Base-by-base conservation (phyloP, 2,329 filamentous ascomycete species). In the Penicillium decumbens region DNA sequence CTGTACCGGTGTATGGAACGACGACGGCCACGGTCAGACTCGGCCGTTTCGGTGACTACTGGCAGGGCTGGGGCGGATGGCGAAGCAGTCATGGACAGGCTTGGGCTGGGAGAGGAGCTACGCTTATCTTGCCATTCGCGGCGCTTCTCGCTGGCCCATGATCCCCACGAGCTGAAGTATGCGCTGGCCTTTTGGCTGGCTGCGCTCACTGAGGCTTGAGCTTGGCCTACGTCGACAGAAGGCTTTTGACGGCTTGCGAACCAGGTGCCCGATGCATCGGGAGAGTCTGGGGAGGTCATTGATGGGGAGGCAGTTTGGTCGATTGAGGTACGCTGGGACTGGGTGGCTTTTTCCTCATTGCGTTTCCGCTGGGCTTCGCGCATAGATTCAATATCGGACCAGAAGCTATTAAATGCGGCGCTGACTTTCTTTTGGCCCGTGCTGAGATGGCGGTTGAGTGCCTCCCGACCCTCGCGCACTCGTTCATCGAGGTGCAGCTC, bases 401-500 rank as follows among this genome's bases (percentile, higher is more conserved):
- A 97, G 25, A 97, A 77, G 63, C 83, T 90, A 67, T 87, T 95
- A 69, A 96, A 89, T 32, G 93, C 85, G 4, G 83, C 86, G 18
- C 86, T 90, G 0, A 95, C 88, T 72, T 92, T 95, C 62, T 93
- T 89, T 47, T 87, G 85, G 0, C 93, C 91, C 0, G 87, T 89
- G 3, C 88, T 87, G n/a, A 96, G 69, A 61, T 95, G 91, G 52
- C 91, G 85, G n/a, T 89, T 89, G 2, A 97, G 77, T 0, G 85
- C 87, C 68, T 97, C 93, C 47, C 84, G 82, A 7, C 90, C 88
- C 52, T 88, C 85, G 0, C 88, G 85, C 50, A 97, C 83, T 7
- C 88, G 83, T 66, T 97, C 93, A 66, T 98, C 93, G 1, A 97
- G 79, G 66, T 97, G 91, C 42, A 97, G 79, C 53, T 97, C 92